Conservation (phyloP, 257 asterid genomes). For the Petrea volubilis region DNA sequence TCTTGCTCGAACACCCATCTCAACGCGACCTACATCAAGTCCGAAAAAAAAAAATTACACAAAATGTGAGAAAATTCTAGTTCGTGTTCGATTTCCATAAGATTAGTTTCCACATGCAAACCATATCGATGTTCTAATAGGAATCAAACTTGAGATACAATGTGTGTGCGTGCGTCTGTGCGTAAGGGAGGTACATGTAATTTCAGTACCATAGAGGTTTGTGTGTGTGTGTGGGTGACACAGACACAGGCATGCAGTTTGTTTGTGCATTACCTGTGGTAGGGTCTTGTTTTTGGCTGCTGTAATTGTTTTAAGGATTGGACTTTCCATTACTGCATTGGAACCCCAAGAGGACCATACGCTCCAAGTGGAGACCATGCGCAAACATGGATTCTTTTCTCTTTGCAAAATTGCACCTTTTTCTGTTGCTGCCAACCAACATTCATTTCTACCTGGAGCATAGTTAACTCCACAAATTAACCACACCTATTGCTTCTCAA, state of each 20-base stretch:
- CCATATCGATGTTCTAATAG: no score
- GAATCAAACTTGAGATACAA: neutral
- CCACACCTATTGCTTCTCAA: neutral
- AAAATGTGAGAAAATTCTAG: neutral
- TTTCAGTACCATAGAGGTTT: no score
- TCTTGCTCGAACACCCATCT: slow-evolving; percentile 47
- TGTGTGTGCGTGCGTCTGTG: no score
- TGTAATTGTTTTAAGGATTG: slow-evolving; percentile 40
- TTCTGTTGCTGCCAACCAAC: slow-evolving; percentile 57
- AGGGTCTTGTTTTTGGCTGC: slow-evolving; percentile 30
- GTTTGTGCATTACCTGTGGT: slow-evolving; percentile 40
- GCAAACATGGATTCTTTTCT: slow-evolving; percentile 39
- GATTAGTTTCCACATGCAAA: neutral
- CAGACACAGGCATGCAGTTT: neutral
- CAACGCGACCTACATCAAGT: slow-evolving; percentile 31
- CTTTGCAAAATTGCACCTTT: slow-evolving; percentile 43
- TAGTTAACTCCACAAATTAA: no score
- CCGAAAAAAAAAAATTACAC: neutral
- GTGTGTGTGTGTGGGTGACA: no score
- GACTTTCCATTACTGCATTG: slow-evolving; percentile 43
- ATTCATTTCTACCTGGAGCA: slow-evolving; percentile 50
- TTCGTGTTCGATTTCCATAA: neutral
- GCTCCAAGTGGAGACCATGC: slow-evolving; percentile 62
- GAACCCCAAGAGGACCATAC: slow-evolving; percentile 45
- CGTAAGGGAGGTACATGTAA: no score